These are phyloP conservation scores for Leccinum barrowsii DNA, from an alignment of 768 basidiomycete genomes.

Conservation along the genomic window DNA sequence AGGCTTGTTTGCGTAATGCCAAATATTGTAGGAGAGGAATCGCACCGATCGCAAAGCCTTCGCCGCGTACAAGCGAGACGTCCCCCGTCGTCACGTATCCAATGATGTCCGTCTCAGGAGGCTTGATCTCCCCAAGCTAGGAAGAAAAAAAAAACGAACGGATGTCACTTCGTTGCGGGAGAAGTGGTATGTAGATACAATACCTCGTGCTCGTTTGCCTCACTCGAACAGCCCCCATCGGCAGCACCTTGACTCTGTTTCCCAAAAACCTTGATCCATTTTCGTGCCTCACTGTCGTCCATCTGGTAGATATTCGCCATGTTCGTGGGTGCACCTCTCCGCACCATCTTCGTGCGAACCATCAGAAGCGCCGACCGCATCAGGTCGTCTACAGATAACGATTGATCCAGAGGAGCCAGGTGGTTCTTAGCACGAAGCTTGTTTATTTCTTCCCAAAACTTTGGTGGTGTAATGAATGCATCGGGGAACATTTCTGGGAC, in stretches of 20 bases:
- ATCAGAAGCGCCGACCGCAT: slow-evolving; percentile 62
- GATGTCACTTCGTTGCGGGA: background rate
- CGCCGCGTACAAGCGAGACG: slow-evolving; percentile 74
- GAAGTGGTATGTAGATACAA: slow-evolving; percentile 2
- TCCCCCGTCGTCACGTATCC: slow-evolving; percentile 86
- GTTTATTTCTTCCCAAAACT: slow-evolving; percentile 55
- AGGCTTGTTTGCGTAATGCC: slow-evolving; percentile 49
- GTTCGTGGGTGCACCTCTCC: slow-evolving; percentile 71
- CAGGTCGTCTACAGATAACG: slow-evolving; percentile 40
- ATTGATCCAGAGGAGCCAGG: slow-evolving; percentile 36
- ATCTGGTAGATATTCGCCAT: slow-evolving; percentile 70
- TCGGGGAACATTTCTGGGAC: slow-evolving; percentile 44
- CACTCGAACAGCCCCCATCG: slow-evolving; percentile 17
- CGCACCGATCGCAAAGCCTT: slow-evolving; percentile 75
- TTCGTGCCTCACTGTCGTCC: slow-evolving; percentile 47
- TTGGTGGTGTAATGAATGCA: slow-evolving; percentile 39
- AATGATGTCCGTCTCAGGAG: slow-evolving; percentile 48
- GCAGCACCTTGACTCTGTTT: slow-evolving; percentile 15
- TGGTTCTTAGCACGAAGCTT: slow-evolving; percentile 53
- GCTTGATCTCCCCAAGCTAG: slow-evolving; percentile 45
- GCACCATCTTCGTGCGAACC: slow-evolving; percentile 59
- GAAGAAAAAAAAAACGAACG: background rate
- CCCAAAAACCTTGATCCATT: slow-evolving; percentile 41
- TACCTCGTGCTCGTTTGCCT: slow-evolving; percentile 28
- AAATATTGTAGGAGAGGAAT: slow-evolving; percentile 55